These are phyloP conservation scores for Claviceps cyperi DNA, from an alignment of 2,329 filamentous ascomycete genomes.

Conservation along the genomic window DNA sequence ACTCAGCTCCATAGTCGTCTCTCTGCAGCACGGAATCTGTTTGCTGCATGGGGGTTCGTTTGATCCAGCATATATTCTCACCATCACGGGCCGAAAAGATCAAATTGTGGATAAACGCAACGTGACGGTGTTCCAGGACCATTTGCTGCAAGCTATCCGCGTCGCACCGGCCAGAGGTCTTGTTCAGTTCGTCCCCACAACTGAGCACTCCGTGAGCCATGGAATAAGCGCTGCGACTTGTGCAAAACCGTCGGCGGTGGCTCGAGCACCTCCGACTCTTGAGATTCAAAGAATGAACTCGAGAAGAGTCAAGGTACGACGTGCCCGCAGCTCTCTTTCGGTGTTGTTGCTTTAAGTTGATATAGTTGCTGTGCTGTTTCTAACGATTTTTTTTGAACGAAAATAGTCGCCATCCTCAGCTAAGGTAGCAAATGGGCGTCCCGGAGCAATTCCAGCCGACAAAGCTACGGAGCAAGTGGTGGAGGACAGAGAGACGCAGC, in stretches of 20 bases:
- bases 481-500: not conserved
- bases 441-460: not conserved
- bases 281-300: not conserved
- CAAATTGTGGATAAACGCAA: slow-evolving; percentile 68
- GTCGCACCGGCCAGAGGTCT: slow-evolving; percentile 54
- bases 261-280: not conserved
- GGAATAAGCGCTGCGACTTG: slow-evolving; percentile 56
- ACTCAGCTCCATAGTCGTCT: slow-evolving; percentile 58
- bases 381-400: not conserved
- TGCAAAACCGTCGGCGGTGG: slow-evolving; percentile 24
- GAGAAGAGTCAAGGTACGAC: not conserved
- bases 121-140: slow-evolving; percentile 60
- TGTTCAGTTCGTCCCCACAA: slow-evolving; percentile 54
- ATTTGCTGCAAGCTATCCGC: slow-evolving; percentile 55
- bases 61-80: slow-evolving; percentile 67
- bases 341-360: not conserved
- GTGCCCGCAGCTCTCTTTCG: not conserved
- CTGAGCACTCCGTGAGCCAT: slow-evolving; percentile 57
- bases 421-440: not conserved
- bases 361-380: not conserved
- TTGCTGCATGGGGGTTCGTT: slow-evolving; percentile 63
- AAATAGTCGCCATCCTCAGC: not conserved
- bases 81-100: slow-evolving; percentile 53
- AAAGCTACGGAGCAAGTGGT: not conserved
- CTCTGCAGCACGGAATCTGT: slow-evolving; percentile 59